Evolutionary conservation across 2,329 filamentous ascomycete genomes (phyloP), one percentile per base, ranked within the genome.

Genomic region (Penicillium sclerotigenum): DNA sequence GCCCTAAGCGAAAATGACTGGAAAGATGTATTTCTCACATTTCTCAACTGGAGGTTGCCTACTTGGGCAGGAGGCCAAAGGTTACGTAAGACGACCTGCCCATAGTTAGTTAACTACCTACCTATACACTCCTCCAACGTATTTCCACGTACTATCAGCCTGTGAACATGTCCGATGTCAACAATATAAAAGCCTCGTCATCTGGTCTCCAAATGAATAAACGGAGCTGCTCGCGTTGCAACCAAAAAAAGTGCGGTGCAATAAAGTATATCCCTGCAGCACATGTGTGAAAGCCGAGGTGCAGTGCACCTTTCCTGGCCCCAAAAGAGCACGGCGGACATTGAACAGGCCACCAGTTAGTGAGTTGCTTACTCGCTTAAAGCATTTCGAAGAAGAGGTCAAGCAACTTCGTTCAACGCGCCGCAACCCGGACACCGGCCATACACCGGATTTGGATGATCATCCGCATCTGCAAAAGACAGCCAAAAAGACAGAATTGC

Each of bases 201-300:
- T 41, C 41, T 29, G 10, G 10, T 10, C 40, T 26, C 36, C 33
- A 41, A 18, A 41, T 29, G 16, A 50, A 59, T 29, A 61, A 59
- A 40, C 61, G 63, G 18, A 68, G 66, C 38, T 74, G 71, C 41
- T 51, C 54, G n/a, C 54, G 59, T 4, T 75, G 72, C 60, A 67
- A 68, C 53, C 59, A 63, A 24, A 63, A 37, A 74, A 73, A 50
- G 58, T 73, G 20, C 65, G 67, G 14, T 75, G 71, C 42, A 65
- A 71, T 57, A 70, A 68, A 54, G 61, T 54, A 28, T 36, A 64
- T n/a, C 70, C 70, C 8, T 74, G 72, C 52, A 37, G 26, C 4
- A 31, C 43, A 1, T 68, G 64, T 37, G 16, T 60, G 5, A 60
- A 63, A 36, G 41, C 52, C 3, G 49, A 54, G 3, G 43, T 42